Conservation (phyloP, 2,329 filamentous ascomycete species). For the Teratosphaeria epicoccoides region DNA sequence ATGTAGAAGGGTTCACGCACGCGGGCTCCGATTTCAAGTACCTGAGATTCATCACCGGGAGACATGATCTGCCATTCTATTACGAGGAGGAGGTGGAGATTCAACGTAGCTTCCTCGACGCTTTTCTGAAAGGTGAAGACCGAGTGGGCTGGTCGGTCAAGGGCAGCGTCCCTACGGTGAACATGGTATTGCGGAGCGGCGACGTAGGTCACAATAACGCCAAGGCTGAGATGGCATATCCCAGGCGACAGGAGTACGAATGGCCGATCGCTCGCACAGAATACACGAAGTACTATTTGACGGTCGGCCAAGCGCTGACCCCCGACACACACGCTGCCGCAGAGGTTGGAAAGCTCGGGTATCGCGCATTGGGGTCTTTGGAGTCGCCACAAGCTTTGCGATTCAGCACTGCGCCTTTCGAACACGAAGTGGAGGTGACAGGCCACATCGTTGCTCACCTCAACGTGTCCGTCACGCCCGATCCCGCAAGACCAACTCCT, state of each 20-base stretch:
- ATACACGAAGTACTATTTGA: slow-evolving; percentile 53
- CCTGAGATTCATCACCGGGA: slow-evolving; percentile 56
- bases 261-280: slow-evolving; percentile 59
- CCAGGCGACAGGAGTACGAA: slow-evolving; percentile 46
- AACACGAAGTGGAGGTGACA: slow-evolving; percentile 57
- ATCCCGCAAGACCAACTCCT: slow-evolving; percentile 23
- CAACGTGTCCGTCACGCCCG: slow-evolving; percentile 28
- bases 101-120: slow-evolving; percentile 57
- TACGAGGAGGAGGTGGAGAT: slow-evolving; percentile 58
- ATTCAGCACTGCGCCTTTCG: slow-evolving; percentile 49
- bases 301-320: slow-evolving; percentile 34
- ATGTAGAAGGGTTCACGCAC: slow-evolving; percentile 53
- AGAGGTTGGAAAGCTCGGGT: slow-evolving; percentile 30
- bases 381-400: slow-evolving; percentile 42
- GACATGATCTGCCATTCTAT: slow-evolving; percentile 64
- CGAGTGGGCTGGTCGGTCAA: slow-evolving; percentile 47
- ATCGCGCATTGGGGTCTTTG: slow-evolving; percentile 49
- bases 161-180: slow-evolving; percentile 51
- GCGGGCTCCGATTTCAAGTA: slow-evolving; percentile 59
- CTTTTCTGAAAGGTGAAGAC: slow-evolving; percentile 60
- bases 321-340: slow-evolving; percentile 1
- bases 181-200: slow-evolving; percentile 52
- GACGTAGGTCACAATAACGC: slow-evolving; percentile 58
- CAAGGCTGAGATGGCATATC: slow-evolving; percentile 46
- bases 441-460: slow-evolving; percentile 56